phyloP scores from a whole-genome alignment of 2,329 filamentous ascomycete species.

The Scytalidium sp. region DNA sequence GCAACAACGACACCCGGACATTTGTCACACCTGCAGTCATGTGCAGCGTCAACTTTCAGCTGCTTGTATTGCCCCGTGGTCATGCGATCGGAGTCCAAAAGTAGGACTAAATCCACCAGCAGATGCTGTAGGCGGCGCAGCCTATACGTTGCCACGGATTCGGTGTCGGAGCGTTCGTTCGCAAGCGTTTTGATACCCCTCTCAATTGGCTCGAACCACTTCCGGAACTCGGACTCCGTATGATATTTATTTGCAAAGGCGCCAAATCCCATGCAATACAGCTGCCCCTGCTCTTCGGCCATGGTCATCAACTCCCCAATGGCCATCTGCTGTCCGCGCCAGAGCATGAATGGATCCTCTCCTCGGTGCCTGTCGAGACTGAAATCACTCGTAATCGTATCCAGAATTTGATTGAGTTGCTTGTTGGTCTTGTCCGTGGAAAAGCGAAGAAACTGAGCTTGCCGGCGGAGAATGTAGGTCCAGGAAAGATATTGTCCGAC shows the following conservation, averaged over 20 bases:
- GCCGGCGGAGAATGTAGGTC: conserved; percentile 21
- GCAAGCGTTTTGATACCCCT: conserved; percentile 11
- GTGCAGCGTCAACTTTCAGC: conserved; percentile 15
- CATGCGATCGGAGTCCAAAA: conserved; percentile 12
- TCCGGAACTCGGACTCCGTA: conserved; percentile 10
- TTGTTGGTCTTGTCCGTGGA: conserved; percentile 20
- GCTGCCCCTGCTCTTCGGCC: conserved; percentile 14
- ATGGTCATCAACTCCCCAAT: conserved; percentile 23
- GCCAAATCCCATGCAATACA: conserved; percentile 20
- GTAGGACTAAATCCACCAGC: conserved; percentile 16
- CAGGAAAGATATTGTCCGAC: conserved; percentile 23
- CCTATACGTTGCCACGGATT: conserved; percentile 12
- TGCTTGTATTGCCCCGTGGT: conserved; percentile 1
- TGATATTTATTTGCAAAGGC: conserved; percentile 16
- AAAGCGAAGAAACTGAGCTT: conserved; percentile 21
- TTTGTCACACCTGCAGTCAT: conserved; percentile 14
- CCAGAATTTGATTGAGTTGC: conserved; percentile 14
- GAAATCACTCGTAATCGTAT: conserved; percentile 15
- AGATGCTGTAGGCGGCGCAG: conserved; percentile 17
- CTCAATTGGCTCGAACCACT: conserved; percentile 17
- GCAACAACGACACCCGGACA: conserved; percentile 10
- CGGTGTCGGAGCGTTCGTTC: conserved; percentile 2
- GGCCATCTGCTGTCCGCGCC: conserved; percentile 24
- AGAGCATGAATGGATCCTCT: conserved; percentile 23
- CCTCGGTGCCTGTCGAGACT: conserved; percentile 7